These are phyloP conservation scores for Eutrema heterophyllum DNA, from an alignment of 345 rosid species.

Conservation along the genomic window DNA sequence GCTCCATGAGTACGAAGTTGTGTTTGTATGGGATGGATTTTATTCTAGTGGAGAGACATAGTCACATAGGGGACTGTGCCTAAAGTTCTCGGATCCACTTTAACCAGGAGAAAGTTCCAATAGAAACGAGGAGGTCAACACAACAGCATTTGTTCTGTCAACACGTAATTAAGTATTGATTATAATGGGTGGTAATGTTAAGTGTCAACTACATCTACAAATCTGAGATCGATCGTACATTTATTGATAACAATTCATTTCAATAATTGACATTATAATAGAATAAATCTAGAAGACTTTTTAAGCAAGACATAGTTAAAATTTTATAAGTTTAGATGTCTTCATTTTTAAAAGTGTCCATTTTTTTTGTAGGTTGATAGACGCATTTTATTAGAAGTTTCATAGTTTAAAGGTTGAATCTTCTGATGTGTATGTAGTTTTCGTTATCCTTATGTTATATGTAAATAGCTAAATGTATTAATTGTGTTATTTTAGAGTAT, in stretches of 20 bases:
- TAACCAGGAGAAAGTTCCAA: background rate
- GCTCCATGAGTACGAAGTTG: no score
- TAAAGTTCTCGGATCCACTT: no score
- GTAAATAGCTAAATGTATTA: background rate
- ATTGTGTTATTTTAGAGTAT: no score
- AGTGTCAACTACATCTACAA: background rate
- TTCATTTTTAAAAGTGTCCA: background rate
- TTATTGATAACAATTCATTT: background rate
- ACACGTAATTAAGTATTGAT: no score
- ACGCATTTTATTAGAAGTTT: no score
- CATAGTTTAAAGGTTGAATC: no score
- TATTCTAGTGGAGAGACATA: no score
- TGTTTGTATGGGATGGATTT: no score
- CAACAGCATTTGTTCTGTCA: background rate
- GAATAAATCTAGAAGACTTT: background rate
- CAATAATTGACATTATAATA: background rate
- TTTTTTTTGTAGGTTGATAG: no score
- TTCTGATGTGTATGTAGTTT: background rate
- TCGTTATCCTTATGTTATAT: no score
- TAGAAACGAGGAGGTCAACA: background rate
- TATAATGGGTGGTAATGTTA: background rate
- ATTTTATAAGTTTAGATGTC: background rate
- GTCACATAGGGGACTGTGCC: no score
- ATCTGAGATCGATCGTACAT: background rate
- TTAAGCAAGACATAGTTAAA: background rate